phyloP scores from a whole-genome alignment of 495 filamentous ascomycete genomes.

The Collariella sp. region DNA sequence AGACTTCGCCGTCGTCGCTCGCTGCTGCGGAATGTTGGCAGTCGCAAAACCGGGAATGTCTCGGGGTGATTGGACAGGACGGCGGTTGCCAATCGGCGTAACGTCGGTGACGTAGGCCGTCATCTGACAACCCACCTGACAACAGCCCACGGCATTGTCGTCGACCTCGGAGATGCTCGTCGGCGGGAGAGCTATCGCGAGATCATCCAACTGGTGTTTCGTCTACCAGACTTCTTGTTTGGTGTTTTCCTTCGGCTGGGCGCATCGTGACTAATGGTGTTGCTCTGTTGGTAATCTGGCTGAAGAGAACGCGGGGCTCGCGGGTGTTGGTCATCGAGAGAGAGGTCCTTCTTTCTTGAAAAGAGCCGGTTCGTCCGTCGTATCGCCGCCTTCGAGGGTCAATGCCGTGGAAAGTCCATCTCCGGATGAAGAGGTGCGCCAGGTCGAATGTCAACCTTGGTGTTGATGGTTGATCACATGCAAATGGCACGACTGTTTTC shows the following conservation, averaged over 20 bases:
- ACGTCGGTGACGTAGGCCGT: constrained; percentile 9
- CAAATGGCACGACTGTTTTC: background rate
- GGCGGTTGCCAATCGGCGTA: background rate
- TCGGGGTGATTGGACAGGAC: background rate
- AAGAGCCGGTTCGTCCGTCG: no score
- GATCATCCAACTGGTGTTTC: no score
- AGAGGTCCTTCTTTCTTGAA: no score
- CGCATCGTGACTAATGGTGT: no score
- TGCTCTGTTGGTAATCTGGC: background rate
- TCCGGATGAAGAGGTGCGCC: background rate
- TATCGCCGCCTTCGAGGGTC: no score
- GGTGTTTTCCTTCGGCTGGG: background rate
- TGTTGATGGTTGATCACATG: constrained; percentile 4
- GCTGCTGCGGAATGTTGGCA: background rate
- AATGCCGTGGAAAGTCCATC: no score
- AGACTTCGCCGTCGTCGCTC: background rate
- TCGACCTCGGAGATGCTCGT: no score
- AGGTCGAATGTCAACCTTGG: background rate
- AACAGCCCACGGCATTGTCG: background rate
- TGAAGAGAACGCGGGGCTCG: background rate
- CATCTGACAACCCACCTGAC: constrained; percentile 14
- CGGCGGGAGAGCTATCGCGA: no score
- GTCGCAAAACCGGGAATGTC: background rate
- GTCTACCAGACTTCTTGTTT: no score
- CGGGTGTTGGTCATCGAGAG: background rate